Evolutionary conservation across 148 eudicot species (phyloP).

Genomic region (Suaeda aralocaspica): DNA sequence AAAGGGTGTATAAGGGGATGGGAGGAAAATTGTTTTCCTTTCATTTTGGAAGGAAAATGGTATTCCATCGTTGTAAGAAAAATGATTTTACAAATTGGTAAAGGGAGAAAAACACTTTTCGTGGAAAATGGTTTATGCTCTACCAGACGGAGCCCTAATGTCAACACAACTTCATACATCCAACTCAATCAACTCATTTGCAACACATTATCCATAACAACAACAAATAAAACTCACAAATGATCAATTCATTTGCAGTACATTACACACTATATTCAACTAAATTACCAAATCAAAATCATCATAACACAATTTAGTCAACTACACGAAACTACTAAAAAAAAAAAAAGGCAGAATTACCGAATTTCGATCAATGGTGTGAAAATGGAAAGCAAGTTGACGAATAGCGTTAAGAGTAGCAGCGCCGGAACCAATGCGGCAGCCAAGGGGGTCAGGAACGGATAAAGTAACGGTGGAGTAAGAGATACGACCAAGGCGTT

Average conservation of each 20-base stretch:
- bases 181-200: background rate
- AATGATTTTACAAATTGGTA: too few species aligned
- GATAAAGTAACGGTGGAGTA: constrained; percentile 66
- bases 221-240: too few species aligned
- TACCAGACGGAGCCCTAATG: too few species aligned
- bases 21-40: too few species aligned
- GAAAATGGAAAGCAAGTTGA: constrained; percentile 60
- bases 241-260: background rate
- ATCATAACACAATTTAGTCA: background rate
- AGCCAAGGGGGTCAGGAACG: constrained; percentile 84
- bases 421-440: constrained; percentile 91
- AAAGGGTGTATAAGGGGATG: too few species aligned
- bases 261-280: background rate
- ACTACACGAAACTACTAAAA: background rate
- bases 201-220: background rate
- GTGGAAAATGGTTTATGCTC: too few species aligned
- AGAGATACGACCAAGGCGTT: constrained; percentile 80
- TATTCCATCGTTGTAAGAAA: too few species aligned
- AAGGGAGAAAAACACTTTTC: too few species aligned
- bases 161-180: background rate
- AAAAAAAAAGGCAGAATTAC: background rate
- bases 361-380: constrained; percentile 3
- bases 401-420: constrained; percentile 83
- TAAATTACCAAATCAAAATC: background rate
- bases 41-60: too few species aligned